Conservation (phyloP, 192 early-diverging fungal species). For the Helicostylum pulchrum region DNA sequence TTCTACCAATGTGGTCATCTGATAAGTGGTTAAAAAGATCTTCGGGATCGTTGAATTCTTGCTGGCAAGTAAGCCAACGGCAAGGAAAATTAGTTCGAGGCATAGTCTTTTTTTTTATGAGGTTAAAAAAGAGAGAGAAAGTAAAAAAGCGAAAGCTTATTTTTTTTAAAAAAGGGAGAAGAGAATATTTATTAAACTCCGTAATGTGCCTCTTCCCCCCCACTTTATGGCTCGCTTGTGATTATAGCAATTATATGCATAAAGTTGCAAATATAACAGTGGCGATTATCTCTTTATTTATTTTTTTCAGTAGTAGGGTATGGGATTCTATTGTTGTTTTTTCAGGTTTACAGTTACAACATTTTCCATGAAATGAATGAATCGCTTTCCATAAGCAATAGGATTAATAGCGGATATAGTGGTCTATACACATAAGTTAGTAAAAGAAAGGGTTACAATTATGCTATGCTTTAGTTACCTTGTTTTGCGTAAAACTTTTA, state of each 20-base stretch:
- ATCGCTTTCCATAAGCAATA: slow-evolving; percentile 77
- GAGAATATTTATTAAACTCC: neutral
- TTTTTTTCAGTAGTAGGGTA: neutral
- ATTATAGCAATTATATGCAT: neutral
- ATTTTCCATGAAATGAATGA: slow-evolving; percentile 76
- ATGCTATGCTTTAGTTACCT: slow-evolving; percentile 24
- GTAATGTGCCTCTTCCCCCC: neutral
- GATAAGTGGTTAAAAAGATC: slow-evolving; percentile 46
- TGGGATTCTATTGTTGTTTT: neutral
- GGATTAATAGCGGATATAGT: slow-evolving; percentile 85
- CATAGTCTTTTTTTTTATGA: neutral
- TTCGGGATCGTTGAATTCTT: slow-evolving; percentile 23
- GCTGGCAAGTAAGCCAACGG: slow-evolving; percentile 14
- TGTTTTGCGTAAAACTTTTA: slow-evolving; percentile 77
- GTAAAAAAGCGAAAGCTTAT: neutral
- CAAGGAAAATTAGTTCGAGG: slow-evolving; percentile 11
- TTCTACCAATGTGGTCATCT: slow-evolving; percentile 86
- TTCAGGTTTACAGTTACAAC: neutral
- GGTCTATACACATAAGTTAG: slow-evolving; percentile 36
- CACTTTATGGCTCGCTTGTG: neutral
- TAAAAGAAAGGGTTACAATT: neutral
- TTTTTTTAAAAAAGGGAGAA: neutral
- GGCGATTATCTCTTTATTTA: neutral
- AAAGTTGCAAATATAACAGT: neutral
- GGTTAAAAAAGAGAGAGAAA: neutral